Percentiles rank a stretch among this genome's conserved stretches.
These are phyloP conservation scores for Trichoderma koningii DNA, from an alignment of 2,329 filamentous ascomycete genomes.

Conservation along the genomic window DNA sequence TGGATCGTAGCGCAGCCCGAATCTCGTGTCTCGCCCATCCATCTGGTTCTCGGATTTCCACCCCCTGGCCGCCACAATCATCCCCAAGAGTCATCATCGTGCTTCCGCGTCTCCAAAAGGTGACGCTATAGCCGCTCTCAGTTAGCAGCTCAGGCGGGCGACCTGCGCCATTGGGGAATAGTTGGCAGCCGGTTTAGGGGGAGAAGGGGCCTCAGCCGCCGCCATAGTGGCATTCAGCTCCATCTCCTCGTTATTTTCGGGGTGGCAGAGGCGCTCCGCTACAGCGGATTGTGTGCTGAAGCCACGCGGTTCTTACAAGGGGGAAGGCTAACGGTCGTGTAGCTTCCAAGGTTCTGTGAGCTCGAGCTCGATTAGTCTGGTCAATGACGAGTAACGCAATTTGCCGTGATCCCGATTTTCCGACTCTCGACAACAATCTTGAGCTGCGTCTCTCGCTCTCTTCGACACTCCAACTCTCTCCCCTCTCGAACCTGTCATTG, in stretches of 20 bases:
- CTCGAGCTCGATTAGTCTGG: neutral
- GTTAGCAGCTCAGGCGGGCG: slow-evolving; percentile 17
- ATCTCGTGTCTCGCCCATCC: slow-evolving; percentile 2
- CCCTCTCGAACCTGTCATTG: neutral
- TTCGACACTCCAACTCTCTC: neutral
- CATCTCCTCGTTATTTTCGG: neutral
- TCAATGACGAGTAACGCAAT: neutral
- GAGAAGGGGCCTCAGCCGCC: slow-evolving; percentile 18
- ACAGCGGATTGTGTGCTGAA: slow-evolving; percentile 3
- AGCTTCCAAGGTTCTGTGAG: neutral
- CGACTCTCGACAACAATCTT: slow-evolving; percentile 5
- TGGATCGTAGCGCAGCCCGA: neutral
- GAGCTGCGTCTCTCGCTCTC: slow-evolving; percentile 3
- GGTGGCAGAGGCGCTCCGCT: slow-evolving; percentile 13
- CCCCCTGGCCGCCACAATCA: slow-evolving; percentile 21
- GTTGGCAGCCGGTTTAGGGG: slow-evolving; percentile 4
- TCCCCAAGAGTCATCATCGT: neutral
- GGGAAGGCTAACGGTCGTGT: neutral
- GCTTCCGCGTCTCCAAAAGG: neutral
- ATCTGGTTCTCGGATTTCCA: neutral
- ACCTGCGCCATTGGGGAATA: slow-evolving; percentile 24
- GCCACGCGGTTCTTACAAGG: slow-evolving; percentile 11
- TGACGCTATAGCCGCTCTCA: slow-evolving; percentile 19
- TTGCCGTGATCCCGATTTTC: slow-evolving; percentile 22
- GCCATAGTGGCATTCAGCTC: slow-evolving; percentile 15